Percentiles rank a stretch among this genome's conserved stretches.
These are phyloP conservation scores for Mucuna pruriens DNA, from an alignment of 306 rosid genomes.

Conservation along the genomic window DNA sequence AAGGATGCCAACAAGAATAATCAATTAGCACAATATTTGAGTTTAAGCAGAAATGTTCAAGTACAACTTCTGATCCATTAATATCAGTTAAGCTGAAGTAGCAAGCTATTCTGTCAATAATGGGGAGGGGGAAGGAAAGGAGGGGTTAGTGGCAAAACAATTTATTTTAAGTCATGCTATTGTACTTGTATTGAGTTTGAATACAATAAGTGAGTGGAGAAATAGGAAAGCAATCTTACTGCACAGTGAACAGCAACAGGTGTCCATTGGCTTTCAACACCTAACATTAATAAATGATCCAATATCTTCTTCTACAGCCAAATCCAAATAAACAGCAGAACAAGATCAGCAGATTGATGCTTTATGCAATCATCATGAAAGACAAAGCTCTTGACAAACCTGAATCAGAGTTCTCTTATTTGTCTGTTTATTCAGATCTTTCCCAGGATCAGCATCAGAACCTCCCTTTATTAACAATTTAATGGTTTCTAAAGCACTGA, in stretches of 20 bases:
- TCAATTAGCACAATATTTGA: conserved; percentile 1
- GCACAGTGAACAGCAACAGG: conserved; percentile 80
- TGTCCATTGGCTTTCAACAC: conserved; percentile 93
- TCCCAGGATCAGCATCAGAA: conserved; percentile 70
- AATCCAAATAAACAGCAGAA: conserved; percentile 27
- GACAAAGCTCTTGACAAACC: conserved; percentile 50
- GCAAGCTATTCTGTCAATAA: neutral
- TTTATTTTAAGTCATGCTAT: neutral
- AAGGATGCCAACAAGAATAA: neutral
- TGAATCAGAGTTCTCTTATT: conserved; percentile 75
- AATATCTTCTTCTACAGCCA: conserved; percentile 67
- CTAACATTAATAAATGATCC: conserved; percentile 79
- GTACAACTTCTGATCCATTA: neutral
- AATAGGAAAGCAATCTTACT: conserved; percentile 52
- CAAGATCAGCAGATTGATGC: conserved; percentile 35
- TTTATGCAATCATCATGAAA: conserved; percentile 36
- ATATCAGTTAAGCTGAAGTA: neutral
- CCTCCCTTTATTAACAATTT: conserved; percentile 72
- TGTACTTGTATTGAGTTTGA: neutral
- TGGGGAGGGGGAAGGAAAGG: neutral
- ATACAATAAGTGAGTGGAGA: conserved; percentile 1
- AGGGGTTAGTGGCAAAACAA: neutral
- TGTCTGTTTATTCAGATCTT: conserved; percentile 71
- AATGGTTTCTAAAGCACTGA: conserved; percentile 76
- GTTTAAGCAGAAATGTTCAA: neutral